Base-by-base conservation (phyloP, 2,329 filamentous ascomycete genomes). In the Nemania abortiva region DNA sequence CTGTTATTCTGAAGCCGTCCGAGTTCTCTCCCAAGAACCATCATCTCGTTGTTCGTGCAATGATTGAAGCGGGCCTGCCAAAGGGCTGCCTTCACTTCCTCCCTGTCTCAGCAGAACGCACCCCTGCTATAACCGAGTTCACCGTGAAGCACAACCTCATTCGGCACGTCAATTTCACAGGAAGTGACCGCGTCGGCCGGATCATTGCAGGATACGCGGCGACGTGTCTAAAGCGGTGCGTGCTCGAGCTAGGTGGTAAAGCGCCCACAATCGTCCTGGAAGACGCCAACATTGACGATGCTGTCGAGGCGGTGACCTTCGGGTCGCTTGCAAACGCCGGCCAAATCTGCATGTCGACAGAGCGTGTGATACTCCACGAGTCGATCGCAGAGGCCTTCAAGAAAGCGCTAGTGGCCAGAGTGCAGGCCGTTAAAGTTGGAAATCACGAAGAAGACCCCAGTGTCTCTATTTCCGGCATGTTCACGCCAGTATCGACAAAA, bases 161-260 rank as follows among this genome's bases (percentile, higher is more conserved):
- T 65, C 91, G 89, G 78, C 97, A 97, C 82, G 85, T 97, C 78
- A 96, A 94, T 82, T 97, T 97, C 80, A 97, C 94, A 0, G 94
- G 94, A 39, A 92, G 88, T 75, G 94, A 93, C 0, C 79, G 79
- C 0, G 90, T 96, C 0, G 94, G 94, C 0, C 86, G 89, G 37
- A 91, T 94, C 76, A 89, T 97, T 66, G 91, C 89, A 10, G 84
- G 85, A 22, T 85, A 88, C 9, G 92, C 92, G 0, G 94, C 91
- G 31, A 88, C 91, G 77, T 82, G 91, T 74, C 84, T 96, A 49
- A 97, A 97, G 84, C 93, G 93, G 0, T 86, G 92, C 0, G 83
- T 97, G 1, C 86, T 97, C 75, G 94, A 97, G 79, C 84, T 97
- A 0, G 94, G 94, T 3, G 94, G 94, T 54, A 97, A 97, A 79